Evolutionary conservation across 164 flowering plant genomes (phyloP).

Genomic region (Macadamia tetraphylla): DNA sequence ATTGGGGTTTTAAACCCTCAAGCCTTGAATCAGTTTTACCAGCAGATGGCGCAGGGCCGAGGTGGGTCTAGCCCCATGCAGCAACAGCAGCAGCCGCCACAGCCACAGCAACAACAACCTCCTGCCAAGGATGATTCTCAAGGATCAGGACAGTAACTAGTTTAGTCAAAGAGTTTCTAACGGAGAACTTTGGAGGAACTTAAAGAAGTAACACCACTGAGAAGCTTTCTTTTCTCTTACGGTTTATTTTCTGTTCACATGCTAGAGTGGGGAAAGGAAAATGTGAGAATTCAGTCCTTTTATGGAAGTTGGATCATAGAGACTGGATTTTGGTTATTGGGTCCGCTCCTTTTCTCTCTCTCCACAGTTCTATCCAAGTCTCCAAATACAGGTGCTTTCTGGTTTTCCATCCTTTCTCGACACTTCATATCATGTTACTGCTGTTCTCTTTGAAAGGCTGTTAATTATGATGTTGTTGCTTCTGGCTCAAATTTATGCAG

Average conservation of each 20-base stretch:
- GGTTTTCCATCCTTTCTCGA: background rate
- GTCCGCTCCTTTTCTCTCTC: slow-evolving; percentile 22
- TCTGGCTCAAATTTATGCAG: slow-evolving; percentile 19
- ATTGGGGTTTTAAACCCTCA: slow-evolving; percentile 44
- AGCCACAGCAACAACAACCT: slow-evolving; percentile 38
- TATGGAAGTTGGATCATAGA: slow-evolving; percentile 11
- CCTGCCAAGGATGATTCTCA: slow-evolving; percentile 73
- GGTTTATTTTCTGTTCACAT: slow-evolving; percentile 25
- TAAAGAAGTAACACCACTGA: slow-evolving; percentile 13
- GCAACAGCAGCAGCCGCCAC: slow-evolving; percentile 28
- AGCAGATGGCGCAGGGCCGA: slow-evolving; percentile 42
- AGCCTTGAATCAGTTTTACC: slow-evolving; percentile 49
- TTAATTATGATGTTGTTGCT: slow-evolving; percentile 3
- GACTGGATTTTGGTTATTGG: slow-evolving; percentile 13
- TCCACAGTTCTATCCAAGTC: slow-evolving; percentile 19
- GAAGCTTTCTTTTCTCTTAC: slow-evolving; percentile 9
- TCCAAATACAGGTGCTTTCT: slow-evolving; percentile 24
- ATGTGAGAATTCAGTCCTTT: slow-evolving; percentile 14
- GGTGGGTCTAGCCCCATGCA: slow-evolving; percentile 17
- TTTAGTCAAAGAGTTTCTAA: background rate
- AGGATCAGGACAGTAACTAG: slow-evolving; percentile 49
- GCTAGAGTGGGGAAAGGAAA: slow-evolving; percentile 17
- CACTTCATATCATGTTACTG: background rate
- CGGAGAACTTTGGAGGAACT: slow-evolving; percentile 2
- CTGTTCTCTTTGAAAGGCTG: background rate